Conservation (phyloP, 106 monocot genomes). For the Allium sativum region DNA sequence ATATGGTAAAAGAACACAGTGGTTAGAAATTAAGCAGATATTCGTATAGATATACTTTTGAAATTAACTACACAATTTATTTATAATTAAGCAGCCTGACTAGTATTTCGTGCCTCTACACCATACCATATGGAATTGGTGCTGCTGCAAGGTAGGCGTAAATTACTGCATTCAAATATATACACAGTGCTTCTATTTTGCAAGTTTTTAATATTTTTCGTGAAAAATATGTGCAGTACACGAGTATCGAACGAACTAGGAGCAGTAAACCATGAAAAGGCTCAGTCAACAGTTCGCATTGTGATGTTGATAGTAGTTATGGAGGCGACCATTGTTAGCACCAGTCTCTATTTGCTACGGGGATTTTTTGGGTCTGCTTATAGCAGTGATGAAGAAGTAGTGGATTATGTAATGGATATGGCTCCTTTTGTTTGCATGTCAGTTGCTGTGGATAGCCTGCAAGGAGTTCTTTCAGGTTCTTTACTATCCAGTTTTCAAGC, state of each 20-base stretch:
- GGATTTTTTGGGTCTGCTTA: constrained; percentile 37
- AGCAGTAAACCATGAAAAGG: constrained; percentile 43
- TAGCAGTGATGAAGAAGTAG: constrained; percentile 45
- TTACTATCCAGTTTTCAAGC: constrained; percentile 1
- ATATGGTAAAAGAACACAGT: constrained; percentile 5
- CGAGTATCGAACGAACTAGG: constrained; percentile 67
- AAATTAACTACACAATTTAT: neutral
- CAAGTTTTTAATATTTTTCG: no score
- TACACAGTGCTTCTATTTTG: no score
- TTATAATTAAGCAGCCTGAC: constrained; percentile 42
- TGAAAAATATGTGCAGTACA: constrained; percentile 17
- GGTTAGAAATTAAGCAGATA: no score
- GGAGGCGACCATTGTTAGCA: constrained; percentile 22
- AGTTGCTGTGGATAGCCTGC: constrained; percentile 36
- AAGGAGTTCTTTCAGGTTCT: constrained; percentile 55
- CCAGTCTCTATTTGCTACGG: constrained; percentile 19
- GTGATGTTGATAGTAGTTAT: constrained; percentile 25
- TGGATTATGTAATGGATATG: constrained; percentile 38
- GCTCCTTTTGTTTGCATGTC: constrained; percentile 46
- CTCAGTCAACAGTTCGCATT: constrained; percentile 31
- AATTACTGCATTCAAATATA: no score
- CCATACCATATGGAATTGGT: constrained; percentile 47
- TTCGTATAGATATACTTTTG: no score
- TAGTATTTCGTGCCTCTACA: constrained; percentile 34
- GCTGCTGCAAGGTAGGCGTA: constrained; percentile 35